phyloP scores from a whole-genome alignment of 2,329 filamentous ascomycete species.

The Neonectria coccinea region DNA sequence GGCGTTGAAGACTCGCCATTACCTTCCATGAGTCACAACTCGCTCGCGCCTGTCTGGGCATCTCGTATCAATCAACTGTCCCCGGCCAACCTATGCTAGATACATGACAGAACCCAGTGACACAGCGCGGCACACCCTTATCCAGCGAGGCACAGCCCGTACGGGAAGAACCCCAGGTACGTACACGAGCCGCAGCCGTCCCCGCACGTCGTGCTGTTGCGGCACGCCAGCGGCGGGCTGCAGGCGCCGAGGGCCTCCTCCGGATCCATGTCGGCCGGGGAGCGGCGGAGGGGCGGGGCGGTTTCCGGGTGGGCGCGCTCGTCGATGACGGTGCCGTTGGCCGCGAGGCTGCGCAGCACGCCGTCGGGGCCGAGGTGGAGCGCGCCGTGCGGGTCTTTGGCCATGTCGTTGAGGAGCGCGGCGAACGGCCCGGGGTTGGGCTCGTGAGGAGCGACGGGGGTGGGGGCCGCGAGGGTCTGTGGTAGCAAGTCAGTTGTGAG shows the following conservation, averaged over 20 bases:
- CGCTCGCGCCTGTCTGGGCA: background rate
- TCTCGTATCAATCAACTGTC: background rate
- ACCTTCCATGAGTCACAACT: background rate
- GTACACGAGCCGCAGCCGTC: constrained; percentile 30
- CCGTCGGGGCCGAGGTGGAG: constrained; percentile 9
- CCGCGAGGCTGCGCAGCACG: constrained; percentile 26
- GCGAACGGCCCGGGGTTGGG: constrained; percentile 12
- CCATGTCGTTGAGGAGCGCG: constrained; percentile 11
- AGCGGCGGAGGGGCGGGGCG: constrained; percentile 12
- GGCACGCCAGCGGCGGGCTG: constrained; percentile 26
- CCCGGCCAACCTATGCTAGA: background rate
- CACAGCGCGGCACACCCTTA: background rate
- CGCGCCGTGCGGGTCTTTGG: constrained; percentile 18
- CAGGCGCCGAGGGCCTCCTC: constrained; percentile 25
- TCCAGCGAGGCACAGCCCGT: constrained; percentile 27
- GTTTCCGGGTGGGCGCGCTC: constrained; percentile 6
- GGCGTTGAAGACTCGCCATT: background rate
- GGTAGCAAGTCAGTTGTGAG: background rate
- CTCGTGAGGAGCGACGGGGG: background rate
- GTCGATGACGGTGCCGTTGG: constrained; percentile 23
- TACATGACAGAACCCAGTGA: background rate
- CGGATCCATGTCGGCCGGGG: constrained; percentile 6
- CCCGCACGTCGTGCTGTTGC: constrained; percentile 28
- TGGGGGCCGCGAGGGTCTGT: constrained; percentile 1
- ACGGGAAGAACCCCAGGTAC: constrained; percentile 30